A percentile compares a stretch with the other conserved stretches of the same genome.
Evolutionary conservation across 805 yeast species (phyloP).

Genomic region (Cyberlindnera japonica): DNA sequence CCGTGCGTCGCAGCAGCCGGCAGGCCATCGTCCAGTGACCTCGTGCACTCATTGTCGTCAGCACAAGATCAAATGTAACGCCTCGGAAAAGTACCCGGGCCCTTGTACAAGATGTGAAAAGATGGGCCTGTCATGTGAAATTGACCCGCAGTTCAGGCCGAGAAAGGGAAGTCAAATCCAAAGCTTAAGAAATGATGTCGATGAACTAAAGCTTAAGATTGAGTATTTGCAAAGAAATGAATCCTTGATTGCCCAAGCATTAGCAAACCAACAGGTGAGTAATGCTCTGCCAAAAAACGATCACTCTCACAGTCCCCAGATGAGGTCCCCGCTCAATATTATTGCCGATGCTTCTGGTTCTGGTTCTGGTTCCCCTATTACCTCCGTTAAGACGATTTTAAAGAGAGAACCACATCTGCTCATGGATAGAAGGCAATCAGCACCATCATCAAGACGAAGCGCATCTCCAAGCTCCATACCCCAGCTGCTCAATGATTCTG

Average conservation of each 20-base stretch:
- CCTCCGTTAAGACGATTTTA: constrained; percentile 40
- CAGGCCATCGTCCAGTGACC: constrained; percentile 82
- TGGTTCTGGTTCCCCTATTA: constrained; percentile 17
- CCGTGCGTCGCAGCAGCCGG: constrained; percentile 24
- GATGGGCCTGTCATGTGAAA: constrained; percentile 77
- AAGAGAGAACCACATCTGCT: constrained; percentile 43
- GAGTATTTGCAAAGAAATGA: constrained; percentile 65
- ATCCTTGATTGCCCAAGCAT: constrained; percentile 60
- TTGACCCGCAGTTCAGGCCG: constrained; percentile 89
- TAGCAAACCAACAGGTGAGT: constrained; percentile 30
- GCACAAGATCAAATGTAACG: constrained; percentile 91
- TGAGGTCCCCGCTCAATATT: constrained; percentile 21
- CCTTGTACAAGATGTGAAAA: constrained; percentile 82
- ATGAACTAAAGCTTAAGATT: constrained; percentile 69
- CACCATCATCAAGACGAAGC: constrained; percentile 24
- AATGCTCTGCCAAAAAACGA: constrained; percentile 11
- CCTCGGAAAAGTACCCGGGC: constrained; percentile 73
- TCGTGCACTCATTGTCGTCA: constrained; percentile 94
- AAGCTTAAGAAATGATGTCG: constrained; percentile 77
- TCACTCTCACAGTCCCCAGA: constrained; percentile 20
- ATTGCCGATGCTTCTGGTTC: background rate
- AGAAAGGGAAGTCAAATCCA: constrained; percentile 90
- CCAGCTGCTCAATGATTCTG: constrained; percentile 40
- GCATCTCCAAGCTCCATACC: constrained; percentile 29
- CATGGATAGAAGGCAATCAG: constrained; percentile 30